Conservation (phyloP, 176 grass and related monocot species). For the Hordeum marinum region DNA sequence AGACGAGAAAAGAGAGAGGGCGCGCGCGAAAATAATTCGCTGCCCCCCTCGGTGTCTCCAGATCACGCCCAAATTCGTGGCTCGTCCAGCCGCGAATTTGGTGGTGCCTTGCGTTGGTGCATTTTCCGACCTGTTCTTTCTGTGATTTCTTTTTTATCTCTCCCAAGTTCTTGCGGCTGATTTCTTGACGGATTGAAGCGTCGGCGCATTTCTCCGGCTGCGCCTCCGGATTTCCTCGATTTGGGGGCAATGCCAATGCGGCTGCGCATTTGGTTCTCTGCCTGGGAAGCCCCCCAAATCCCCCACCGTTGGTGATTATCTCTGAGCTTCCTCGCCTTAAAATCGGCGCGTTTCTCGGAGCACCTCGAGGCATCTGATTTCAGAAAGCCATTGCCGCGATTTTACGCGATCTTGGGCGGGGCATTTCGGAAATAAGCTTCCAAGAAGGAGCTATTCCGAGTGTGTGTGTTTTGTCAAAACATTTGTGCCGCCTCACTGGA, state of each 20-base stretch:
- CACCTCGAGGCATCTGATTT: not conserved
- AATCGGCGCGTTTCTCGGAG: not conserved
- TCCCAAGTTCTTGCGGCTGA: not conserved
- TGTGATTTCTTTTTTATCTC: not conserved
- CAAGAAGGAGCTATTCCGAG: not conserved
- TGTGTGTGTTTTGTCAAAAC: not conserved
- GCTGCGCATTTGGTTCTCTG: not conserved
- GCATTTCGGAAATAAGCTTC: not conserved
- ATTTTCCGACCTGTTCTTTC: not conserved
- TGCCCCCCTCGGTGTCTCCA: not conserved
- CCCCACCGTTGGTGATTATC: not conserved
- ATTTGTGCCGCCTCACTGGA: not conserved
- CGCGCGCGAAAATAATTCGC: not conserved
- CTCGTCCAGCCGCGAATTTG: slow-evolving; percentile 5
- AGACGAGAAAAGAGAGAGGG: not conserved
- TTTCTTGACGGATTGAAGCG: not conserved
- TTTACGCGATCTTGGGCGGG: not conserved
- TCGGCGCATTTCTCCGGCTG: not conserved
- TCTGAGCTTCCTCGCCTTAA: not conserved
- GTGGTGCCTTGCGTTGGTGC: slow-evolving; percentile 1
- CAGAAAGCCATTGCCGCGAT: not conserved
- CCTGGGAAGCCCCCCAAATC: slow-evolving; percentile 1
- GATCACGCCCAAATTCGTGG: slow-evolving; percentile 16
- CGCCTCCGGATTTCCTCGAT: not conserved
- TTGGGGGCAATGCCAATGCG: not conserved